Conservation (phyloP, 495 filamentous ascomycete species). For the Achaetomiella virescens region DNA sequence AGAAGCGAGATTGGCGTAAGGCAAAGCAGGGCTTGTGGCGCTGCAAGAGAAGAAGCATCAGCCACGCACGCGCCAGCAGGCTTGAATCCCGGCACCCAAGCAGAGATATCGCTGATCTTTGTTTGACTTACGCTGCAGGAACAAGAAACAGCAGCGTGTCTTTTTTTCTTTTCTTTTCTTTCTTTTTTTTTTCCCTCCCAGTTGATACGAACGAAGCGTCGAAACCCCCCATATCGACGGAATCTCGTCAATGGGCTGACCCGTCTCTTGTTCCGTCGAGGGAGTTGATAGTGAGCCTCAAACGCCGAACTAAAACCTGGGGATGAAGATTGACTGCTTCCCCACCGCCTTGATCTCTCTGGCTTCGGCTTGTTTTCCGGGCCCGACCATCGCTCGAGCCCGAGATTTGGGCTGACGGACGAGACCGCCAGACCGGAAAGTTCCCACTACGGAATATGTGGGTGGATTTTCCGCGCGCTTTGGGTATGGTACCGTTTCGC, state of each 20-base stretch:
- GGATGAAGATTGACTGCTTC: conserved; percentile 12
- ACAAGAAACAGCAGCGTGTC: conserved; percentile 9
- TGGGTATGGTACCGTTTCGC: neutral
- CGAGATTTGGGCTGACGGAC: neutral
- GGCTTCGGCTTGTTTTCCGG: neutral
- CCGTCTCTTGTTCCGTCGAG: too few species aligned
- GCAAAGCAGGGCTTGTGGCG: neutral
- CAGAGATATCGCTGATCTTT: neutral
- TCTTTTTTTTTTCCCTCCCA: too few species aligned
- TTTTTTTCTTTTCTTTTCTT: too few species aligned
- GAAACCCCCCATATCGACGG: too few species aligned
- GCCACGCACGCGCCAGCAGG: neutral
- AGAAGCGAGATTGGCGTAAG: conserved; percentile 5
- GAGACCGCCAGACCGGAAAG: neutral
- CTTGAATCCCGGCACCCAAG: neutral
- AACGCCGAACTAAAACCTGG: neutral
- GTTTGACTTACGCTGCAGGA: conserved; percentile 17
- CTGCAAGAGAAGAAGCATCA: neutral
- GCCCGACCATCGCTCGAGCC: neutral
- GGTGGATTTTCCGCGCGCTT: neutral
- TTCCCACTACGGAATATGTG: neutral
- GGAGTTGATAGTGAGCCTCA: conserved; percentile 12
- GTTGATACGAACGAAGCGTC: neutral
- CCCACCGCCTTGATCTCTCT: neutral
- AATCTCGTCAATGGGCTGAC: too few species aligned